Evolutionary conservation across 2,329 filamentous ascomycete genomes (phyloP), one percentile per base, ranked within the genome.

Genomic region (Blumeriella jaapii): DNA sequence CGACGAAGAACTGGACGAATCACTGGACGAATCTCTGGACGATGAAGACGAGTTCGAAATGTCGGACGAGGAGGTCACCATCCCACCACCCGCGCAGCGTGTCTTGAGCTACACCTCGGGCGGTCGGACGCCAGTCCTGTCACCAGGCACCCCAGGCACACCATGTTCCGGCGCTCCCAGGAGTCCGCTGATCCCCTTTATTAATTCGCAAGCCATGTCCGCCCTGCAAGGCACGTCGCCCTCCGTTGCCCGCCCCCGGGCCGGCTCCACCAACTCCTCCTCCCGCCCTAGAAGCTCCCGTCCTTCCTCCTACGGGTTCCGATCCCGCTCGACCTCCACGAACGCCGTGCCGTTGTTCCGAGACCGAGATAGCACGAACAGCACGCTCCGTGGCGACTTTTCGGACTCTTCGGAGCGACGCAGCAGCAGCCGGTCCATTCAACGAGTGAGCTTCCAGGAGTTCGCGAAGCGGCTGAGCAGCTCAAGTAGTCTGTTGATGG

Each of bases 401-500:
- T 38, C 44, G n/a, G 40, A 44, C 2, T 36, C 42, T n/a, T 50
- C 36, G n/a, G 46, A 49, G 35, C 68, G 70, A 44, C 65, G 68
- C 19, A 60, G 62, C 30, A 75, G 71, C 17, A 60, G 59, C 25
- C 68, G 66, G 8, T 73, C 67, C 51, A 58, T 59, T 29, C 76
- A 75, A 59, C 63, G 69, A 40, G 62, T 74, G 36, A 74, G 69
- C 58, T 74, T 78, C 45, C 69, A 64, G 46, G 73, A 78, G 35
- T 72, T 75, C 43, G 68, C 70, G 29, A 72, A 70, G 52, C 61
- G 70, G 42, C 54, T 78, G 35, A 76, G 70, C 47, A 74, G 68
- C 52, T 74, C 70, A 33, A 74, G 69, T 51, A 74, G 67, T 53
- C 57, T 74, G 50, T 59, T 78, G 34, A 60, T 76, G 29, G 62